phyloP scores from a whole-genome alignment of 108 stramenopile genomes.

The Skeletonema potamos region DNA sequence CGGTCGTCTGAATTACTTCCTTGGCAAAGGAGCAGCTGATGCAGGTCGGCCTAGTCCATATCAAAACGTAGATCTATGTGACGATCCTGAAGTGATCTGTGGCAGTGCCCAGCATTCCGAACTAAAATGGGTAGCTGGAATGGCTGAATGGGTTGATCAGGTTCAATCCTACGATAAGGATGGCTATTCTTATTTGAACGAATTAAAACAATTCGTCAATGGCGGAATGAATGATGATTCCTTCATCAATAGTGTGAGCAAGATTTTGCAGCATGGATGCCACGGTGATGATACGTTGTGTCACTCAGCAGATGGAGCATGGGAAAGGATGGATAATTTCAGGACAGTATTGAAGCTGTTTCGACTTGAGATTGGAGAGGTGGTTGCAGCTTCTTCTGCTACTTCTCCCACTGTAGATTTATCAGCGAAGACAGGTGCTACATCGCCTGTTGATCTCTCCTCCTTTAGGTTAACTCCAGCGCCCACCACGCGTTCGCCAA shows the following conservation, averaged over 20 bases:
- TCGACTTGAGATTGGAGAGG: neutral
- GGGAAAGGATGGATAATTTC: constrained; percentile 1
- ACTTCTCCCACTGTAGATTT: no score
- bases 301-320: neutral
- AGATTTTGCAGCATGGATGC: constrained; percentile 7
- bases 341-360: neutral
- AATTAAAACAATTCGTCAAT: constrained; percentile 24
- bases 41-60: constrained; percentile 27
- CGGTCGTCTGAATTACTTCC: constrained; percentile 49
- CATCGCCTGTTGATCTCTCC: neutral
- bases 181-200: constrained; percentile 24
- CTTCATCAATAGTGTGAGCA: constrained; percentile 4
- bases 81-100: constrained; percentile 38
- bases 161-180: constrained; percentile 34
- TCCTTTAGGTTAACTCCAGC: neutral
- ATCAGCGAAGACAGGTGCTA: no score
- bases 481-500: neutral
- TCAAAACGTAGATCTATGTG: constrained; percentile 46
- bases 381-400: neutral
- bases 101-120: constrained; percentile 33
- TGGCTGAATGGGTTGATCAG: constrained; percentile 38
- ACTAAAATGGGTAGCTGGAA: constrained; percentile 47
- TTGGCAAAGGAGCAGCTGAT: constrained; percentile 38
- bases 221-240: constrained; percentile 14
- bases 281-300: neutral